Base-by-base conservation (phyloP, 805 yeast species). In the Grigorovia transvaalensis region DNA sequence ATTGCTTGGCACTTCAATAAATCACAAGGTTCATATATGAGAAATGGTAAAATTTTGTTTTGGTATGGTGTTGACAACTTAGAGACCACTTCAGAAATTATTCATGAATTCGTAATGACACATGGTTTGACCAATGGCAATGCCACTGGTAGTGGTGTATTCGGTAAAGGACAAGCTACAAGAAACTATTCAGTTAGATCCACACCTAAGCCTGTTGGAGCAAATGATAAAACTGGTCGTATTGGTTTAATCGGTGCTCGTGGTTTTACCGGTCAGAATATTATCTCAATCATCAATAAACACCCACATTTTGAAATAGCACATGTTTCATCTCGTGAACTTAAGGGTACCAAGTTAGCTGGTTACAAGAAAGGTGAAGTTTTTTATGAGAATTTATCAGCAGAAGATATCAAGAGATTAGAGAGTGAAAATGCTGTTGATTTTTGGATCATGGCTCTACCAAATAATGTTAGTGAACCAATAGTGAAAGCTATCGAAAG, bases 361-460 rank as follows among this genome's bases (percentile, higher is more conserved):
- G 96, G 96, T 27, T 93, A 93, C 76, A 82, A 82, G 64, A 93
- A 91, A 71, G 75, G 78, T 51, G 81, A 85, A 53, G 79, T 91
- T 51, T 76, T 78, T 50, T 93, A 93, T 71, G 87, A 87, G 55
- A 93, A 90, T 70, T 75, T 93, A 60, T 90, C 84, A 65, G 78
- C 84, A 46, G 96, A 88, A 63, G 98, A 93, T 60, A 84, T 93
- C 57, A 81, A 81, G 63, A 71, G 74, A 57, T 71, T 93, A 56
- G 99, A 91, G 70, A 76, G 81, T 57, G 73, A 80, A 47, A 80
- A 82, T 48, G 86, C 80, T 50, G 87, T 93, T 53, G 99, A 93
- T 63, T 84, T 90, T 50, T 93, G 99, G 99, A 95, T 95, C 29
- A 93, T 95, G 99, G 99, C 99, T 1, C 77, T 93, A 62, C 99